Evolutionary conservation across 2,329 filamentous ascomycete genomes (phyloP).

Genomic region (Sporothrix brasiliensis): DNA sequence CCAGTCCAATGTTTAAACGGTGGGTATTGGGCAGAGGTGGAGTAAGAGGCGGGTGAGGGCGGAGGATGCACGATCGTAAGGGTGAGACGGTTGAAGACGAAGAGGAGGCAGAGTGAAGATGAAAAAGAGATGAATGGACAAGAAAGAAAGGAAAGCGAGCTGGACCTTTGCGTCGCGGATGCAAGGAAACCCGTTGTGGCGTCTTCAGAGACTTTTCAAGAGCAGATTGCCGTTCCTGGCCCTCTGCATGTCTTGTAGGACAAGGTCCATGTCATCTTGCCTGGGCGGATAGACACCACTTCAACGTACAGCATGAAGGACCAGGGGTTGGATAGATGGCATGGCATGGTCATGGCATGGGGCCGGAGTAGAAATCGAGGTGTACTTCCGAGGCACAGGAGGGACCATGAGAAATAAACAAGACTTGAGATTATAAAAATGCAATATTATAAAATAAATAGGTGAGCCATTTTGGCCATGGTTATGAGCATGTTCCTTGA

Average conservation of each 20-base stretch:
- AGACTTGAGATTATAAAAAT: not conserved
- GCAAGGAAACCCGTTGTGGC: not conserved
- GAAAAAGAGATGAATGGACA: not conserved
- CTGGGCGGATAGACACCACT: too few relatives aligned
- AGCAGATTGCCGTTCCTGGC: slow-evolving; percentile 15
- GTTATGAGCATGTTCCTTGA: too few relatives aligned
- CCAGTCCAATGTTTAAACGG: slow-evolving; percentile 13
- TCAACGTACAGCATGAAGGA: too few relatives aligned
- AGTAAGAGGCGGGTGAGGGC: not conserved
- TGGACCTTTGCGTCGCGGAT: not conserved
- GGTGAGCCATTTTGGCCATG: too few relatives aligned
- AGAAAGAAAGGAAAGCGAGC: not conserved
- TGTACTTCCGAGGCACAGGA: slow-evolving; percentile 5
- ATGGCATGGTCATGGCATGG: too few relatives aligned
- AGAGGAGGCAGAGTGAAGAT: not conserved
- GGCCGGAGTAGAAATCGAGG: not conserved
- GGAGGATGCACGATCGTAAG: too few relatives aligned
- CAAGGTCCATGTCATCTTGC: too few relatives aligned
- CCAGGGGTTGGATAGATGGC: not conserved
- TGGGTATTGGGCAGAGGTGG: slow-evolving; percentile 12
- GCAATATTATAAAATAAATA: too few relatives aligned
- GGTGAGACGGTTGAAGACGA: not conserved
- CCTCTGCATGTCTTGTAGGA: not conserved
- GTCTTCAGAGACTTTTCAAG: not conserved
- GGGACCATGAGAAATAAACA: not conserved